These are phyloP conservation scores for Hygrophila difformis DNA, from an alignment of 257 asterid genomes.

Conservation along the genomic window DNA sequence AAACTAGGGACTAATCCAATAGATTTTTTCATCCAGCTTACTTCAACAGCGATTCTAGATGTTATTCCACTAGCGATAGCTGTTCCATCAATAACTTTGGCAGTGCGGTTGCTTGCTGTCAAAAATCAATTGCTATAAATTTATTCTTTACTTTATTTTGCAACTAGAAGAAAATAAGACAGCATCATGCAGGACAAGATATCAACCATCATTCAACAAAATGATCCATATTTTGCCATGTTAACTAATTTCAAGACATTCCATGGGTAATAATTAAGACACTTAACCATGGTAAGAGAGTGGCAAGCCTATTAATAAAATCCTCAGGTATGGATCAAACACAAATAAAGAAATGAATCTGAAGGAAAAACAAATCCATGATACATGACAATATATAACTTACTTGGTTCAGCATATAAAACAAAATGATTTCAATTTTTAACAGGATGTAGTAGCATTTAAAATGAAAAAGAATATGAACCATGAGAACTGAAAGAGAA, in stretches of 20 bases:
- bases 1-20: constrained; percentile 68
- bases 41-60: constrained; percentile 56
- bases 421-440: constrained; percentile 1
- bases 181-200: constrained; percentile 5
- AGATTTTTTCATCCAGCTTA: constrained; percentile 49
- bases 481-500: too few species aligned
- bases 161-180: constrained; percentile 4
- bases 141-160: constrained; percentile 10
- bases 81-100: constrained; percentile 58
- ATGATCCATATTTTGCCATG: background rate
- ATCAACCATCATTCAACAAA: background rate
- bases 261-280: constrained; percentile 5
- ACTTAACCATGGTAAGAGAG: background rate
- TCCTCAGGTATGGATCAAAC: constrained; percentile 2
- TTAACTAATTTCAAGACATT: constrained; percentile 2
- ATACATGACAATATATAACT: background rate
- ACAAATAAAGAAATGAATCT: background rate
- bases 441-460: background rate
- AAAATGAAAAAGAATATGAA: too few species aligned
- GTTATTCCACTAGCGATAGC: constrained; percentile 61
- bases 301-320: background rate
- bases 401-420: background rate
- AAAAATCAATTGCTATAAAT: constrained; percentile 11
- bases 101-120: constrained; percentile 30
- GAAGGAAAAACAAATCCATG: constrained; percentile 4